Evolutionary conservation across 768 basidiomycete species (phyloP).

Genomic region (Suillus luteus): DNA sequence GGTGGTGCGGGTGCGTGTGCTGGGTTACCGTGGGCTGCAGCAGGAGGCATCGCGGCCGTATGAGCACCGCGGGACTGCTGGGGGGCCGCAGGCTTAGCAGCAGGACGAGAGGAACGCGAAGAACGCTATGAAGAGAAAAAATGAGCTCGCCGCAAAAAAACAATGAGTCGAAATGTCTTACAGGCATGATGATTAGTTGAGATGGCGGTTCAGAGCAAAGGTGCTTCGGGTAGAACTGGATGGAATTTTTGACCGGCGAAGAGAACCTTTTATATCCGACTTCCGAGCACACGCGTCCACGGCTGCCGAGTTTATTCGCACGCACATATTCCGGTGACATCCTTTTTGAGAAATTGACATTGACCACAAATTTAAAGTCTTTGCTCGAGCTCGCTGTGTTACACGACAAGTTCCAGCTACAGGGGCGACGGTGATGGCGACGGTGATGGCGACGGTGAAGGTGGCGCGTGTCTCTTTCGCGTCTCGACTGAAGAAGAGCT

Average conservation of each 20-base stretch:
- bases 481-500: background rate
- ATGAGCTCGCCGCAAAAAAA: background rate
- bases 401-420: background rate
- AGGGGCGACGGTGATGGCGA: conserved; percentile 13
- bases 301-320: conserved; percentile 1
- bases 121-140: conserved; percentile 52
- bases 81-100: conserved; percentile 55
- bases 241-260: conserved; percentile 20
- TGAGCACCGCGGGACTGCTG: conserved; percentile 49
- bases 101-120: conserved; percentile 72
- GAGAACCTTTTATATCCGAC: conserved; percentile 24
- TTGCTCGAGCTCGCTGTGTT: conserved; percentile 5
- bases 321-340: conserved; percentile 16
- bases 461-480: conserved; percentile 3
- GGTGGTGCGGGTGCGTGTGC: conserved; percentile 44
- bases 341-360: conserved; percentile 9
- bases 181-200: conserved; percentile 45
- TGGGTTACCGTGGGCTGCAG: conserved; percentile 45
- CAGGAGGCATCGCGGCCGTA: conserved; percentile 49
- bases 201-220: conserved; percentile 23
- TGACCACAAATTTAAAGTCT: background rate
- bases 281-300: conserved; percentile 20
- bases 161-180: conserved; percentile 33
- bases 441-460: conserved; percentile 19
- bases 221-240: conserved; percentile 2